Percentiles rank a stretch among this genome's conserved stretches.
Conservation (phyloP, 2,329 filamentous ascomycete genomes). For the Fusarium fracticaudum region DNA sequence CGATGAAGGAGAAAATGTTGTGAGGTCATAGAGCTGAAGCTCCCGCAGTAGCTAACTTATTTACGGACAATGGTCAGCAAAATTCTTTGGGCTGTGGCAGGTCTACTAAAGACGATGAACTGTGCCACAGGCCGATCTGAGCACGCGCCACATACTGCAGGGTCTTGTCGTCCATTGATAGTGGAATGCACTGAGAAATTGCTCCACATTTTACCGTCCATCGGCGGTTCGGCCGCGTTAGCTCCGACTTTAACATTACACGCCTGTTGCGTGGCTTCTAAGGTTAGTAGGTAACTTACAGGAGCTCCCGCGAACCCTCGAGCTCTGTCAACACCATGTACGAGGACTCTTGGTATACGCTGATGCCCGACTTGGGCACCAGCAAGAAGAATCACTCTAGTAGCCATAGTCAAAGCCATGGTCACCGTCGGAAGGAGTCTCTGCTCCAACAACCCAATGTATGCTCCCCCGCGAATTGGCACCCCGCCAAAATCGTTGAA, state of each 20-base stretch:
- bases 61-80: conserved; percentile 38
- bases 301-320: conserved; percentile 23
- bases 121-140: conserved; percentile 14
- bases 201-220: conserved; percentile 32
- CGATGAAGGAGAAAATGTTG: conserved; percentile 23
- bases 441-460: conserved; percentile 75
- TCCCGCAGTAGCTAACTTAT: conserved; percentile 4
- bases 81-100: conserved; percentile 40
- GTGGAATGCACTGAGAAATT: background rate
- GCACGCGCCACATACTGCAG: conserved; percentile 28
- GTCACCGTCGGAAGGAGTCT: conserved; percentile 74
- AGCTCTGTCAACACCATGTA: conserved; percentile 66
- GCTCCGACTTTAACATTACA: conserved; percentile 42
- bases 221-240: conserved; percentile 45
- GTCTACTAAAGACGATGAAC: background rate
- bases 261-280: conserved; percentile 45
- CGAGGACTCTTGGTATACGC: conserved; percentile 86
- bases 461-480: conserved; percentile 7
- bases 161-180: background rate
- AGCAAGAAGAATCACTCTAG: conserved; percentile 60
- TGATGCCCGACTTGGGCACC: conserved; percentile 70
- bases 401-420: conserved; percentile 53
- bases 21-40: conserved; percentile 43
- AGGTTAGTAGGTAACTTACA: background rate
- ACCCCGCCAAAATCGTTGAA: conserved; percentile 30